phyloP scores from a whole-genome alignment of 148 eudicot species.

The Simmondsia chinensis region DNA sequence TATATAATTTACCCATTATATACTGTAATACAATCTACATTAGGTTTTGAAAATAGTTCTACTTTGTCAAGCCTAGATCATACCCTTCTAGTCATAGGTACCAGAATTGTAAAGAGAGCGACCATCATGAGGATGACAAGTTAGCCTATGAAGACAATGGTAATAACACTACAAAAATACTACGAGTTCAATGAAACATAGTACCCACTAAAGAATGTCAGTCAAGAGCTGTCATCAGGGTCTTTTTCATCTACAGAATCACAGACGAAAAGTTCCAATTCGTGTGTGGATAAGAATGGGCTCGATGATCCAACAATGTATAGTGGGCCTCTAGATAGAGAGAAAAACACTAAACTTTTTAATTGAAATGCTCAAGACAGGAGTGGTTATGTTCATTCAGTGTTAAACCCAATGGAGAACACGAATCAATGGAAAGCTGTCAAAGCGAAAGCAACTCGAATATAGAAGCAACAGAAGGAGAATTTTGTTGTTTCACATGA shows the following conservation, averaged over 20 bases:
- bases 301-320: slow-evolving; percentile 11
- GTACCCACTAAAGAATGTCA: slow-evolving; percentile 6
- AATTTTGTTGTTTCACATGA: slow-evolving; percentile 23
- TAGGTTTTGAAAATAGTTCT: slow-evolving; percentile 48
- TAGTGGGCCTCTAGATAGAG: slow-evolving; percentile 11
- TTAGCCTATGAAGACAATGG: slow-evolving; percentile 36
- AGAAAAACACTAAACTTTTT: slow-evolving; percentile 9
- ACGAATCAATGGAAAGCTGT: slow-evolving; percentile 66
- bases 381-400: slow-evolving; percentile 52
- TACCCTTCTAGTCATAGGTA: slow-evolving; percentile 82
- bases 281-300: slow-evolving; percentile 12
- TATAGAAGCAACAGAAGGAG: slow-evolving; percentile 54
- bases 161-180: slow-evolving; percentile 17
- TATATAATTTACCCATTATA: too few relatives aligned
- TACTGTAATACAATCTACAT: too few relatives aligned
- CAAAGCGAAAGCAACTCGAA: slow-evolving; percentile 38
- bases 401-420: slow-evolving; percentile 76
- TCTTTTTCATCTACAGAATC: slow-evolving; percentile 49
- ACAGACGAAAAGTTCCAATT: slow-evolving; percentile 21
- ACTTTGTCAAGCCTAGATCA: slow-evolving; percentile 45
- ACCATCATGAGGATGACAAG: slow-evolving; percentile 57
- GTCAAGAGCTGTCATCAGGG: slow-evolving; percentile 26
- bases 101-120: slow-evolving; percentile 65
- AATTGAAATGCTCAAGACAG: slow-evolving; percentile 46
- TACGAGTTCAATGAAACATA: slow-evolving; percentile 26